Base-by-base conservation (phyloP, 2,329 filamentous ascomycete species). In the Cladosporium sp. region DNA sequence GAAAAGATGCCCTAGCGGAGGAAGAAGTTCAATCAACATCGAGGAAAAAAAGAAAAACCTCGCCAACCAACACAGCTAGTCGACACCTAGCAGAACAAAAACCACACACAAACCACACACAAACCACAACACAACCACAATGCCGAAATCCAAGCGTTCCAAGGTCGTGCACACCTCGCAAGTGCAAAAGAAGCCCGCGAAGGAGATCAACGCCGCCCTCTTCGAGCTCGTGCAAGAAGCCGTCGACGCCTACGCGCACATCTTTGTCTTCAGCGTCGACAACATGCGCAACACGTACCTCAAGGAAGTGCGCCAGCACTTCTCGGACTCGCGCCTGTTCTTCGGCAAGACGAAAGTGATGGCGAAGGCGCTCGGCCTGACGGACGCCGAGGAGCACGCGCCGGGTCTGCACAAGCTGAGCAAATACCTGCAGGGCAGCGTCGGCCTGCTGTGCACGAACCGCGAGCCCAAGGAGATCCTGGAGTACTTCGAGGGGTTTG, bases 291-390 rank as follows among this genome's bases (percentile, higher is more conserved):
- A 99, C 76, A 95, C 85, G 62, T 91, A 96, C 72, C 76, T 97
- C 64, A 96, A 96, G 76, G 84, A 89, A 64, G 88, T 97, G 61
- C 85, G 92, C 61, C 81, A 84, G 59, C 86, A 96, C 64, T 84
- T 96, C 61, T 78, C 79, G 43, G 90, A 96, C 74, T 87, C 87
- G 76, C 83, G 91, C 62, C 77, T 99, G 69, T 97, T 97, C 83
- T 97, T 96, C 73, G 93, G 92, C 74, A 99, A 97, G 78, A 97
- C 92, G 54, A 97, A 97, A 75, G 91, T 99, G 70, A 97, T 97
- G 90, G 85, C 88, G 63, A 92, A 93, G 73, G 91, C 93, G 51
- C 86, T 99, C 20, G 93, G 93, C 66, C 80, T 81, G 58, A 84
- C 78, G 48, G 79, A 84, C 59, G 63, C 64, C 34, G 86, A 89